Conservation (phyloP, 208 protist species). For the Plasmodiophora brassicae region DNA sequence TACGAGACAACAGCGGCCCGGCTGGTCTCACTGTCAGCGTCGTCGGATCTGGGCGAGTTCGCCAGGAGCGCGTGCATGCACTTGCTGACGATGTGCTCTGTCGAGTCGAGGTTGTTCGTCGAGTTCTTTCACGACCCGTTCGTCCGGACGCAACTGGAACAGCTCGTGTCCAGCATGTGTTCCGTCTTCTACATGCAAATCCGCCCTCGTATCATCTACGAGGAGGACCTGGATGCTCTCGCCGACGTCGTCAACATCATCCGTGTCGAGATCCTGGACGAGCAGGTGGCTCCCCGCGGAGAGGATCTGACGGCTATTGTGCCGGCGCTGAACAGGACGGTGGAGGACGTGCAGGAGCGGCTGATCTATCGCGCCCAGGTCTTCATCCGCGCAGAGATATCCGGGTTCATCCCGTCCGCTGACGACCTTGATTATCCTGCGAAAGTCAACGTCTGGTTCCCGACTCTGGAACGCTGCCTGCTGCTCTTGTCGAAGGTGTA, state of each 20-base stretch:
- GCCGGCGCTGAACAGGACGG: not conserved
- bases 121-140: conserved; percentile 10
- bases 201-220: conserved; percentile 19
- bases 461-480: conserved; percentile 56
- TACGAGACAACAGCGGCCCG: not conserved
- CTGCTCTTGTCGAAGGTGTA: conserved; percentile 59
- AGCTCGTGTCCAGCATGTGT: not conserved
- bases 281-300: not conserved
- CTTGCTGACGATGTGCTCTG: not conserved
- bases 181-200: conserved; percentile 4
- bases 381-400: conserved; percentile 58
- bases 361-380: conserved; percentile 54
- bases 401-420: conserved; percentile 37
- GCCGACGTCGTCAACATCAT: conserved; percentile 29
- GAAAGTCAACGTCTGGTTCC: conserved; percentile 52
- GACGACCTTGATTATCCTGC: conserved; percentile 56
- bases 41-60: not conserved
- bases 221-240: conserved; percentile 11
- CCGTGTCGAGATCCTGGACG: not conserved
- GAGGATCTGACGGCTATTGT: not conserved
- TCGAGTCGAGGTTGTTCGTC: not conserved
- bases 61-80: not conserved
- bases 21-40: not conserved
- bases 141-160: not conserved
- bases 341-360: conserved; percentile 58